These are phyloP conservation scores for Nicotiana sylvestris DNA, from an alignment of 257 asterid genomes.

Conservation along the genomic window DNA sequence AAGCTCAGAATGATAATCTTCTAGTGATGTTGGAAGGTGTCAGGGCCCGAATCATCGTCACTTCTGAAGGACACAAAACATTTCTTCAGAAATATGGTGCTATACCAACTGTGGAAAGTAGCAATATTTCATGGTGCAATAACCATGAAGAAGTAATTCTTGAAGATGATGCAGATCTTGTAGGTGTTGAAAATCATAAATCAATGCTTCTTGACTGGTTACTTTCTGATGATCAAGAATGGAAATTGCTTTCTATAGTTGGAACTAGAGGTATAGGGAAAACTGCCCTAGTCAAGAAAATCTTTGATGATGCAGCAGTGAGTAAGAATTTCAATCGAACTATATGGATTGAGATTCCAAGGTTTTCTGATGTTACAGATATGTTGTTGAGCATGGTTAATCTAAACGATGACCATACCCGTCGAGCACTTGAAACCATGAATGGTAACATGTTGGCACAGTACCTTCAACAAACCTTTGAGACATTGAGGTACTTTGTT, in stretches of 20 bases:
- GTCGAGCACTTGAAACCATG: slow-evolving; percentile 5
- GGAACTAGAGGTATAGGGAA: slow-evolving; percentile 36
- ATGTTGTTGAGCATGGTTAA: neutral
- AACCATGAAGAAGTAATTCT: slow-evolving; percentile 13
- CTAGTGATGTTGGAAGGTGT: neutral
- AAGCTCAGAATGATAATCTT: slow-evolving; percentile 16
- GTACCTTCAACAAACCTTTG: neutral
- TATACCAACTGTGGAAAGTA: neutral
- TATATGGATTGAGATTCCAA: slow-evolving; percentile 20
- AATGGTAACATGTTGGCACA: neutral
- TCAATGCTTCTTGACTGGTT: slow-evolving; percentile 13
- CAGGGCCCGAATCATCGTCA: slow-evolving; percentile 6
- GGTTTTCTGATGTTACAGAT: neutral
- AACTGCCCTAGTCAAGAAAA: slow-evolving; percentile 23
- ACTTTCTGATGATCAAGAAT: neutral
- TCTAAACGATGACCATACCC: neutral
- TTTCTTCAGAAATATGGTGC: slow-evolving; percentile 11
- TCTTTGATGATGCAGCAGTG: slow-evolving; percentile 21
- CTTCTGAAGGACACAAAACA: slow-evolving; percentile 15
- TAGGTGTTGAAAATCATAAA: slow-evolving; percentile 20
- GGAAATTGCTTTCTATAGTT: slow-evolving; percentile 22
- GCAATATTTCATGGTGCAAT: neutral
- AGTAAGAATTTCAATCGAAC: slow-evolving; percentile 1
- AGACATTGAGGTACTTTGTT: slow-evolving; percentile 5
- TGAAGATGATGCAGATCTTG: slow-evolving; percentile 19